Evolutionary conservation across 345 rosid species (phyloP).

Genomic region (Corymbia maculata): DNA sequence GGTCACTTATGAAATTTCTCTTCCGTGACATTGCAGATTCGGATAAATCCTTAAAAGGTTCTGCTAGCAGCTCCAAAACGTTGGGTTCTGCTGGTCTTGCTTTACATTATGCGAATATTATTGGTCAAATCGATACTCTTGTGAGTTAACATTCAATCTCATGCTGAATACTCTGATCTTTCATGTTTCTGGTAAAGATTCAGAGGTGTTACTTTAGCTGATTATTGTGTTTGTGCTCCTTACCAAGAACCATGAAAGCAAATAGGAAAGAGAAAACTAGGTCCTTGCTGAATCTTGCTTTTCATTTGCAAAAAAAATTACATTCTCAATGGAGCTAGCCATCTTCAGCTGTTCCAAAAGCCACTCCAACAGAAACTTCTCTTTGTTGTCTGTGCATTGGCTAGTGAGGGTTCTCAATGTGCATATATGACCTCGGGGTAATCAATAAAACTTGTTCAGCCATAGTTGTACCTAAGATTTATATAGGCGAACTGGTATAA

Average conservation of each 20-base stretch:
- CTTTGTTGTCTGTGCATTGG: neutral
- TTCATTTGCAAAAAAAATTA: neutral
- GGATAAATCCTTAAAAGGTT: constrained; percentile 7
- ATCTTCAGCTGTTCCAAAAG: neutral
- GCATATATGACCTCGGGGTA: neutral
- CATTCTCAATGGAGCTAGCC: neutral
- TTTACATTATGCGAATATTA: constrained; percentile 41
- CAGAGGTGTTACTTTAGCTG: neutral
- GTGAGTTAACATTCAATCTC: constrained; percentile 13
- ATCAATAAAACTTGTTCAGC: neutral
- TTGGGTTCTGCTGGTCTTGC: constrained; percentile 47
- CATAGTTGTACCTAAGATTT: neutral
- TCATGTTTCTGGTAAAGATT: neutral
- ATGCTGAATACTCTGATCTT: neutral
- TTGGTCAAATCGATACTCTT: constrained; percentile 38
- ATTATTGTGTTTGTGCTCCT: neutral
- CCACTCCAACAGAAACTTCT: neutral
- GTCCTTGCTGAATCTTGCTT: neutral
- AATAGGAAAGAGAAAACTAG: neutral
- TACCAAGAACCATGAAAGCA: neutral
- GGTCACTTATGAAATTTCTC: neutral
- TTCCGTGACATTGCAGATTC: constrained; percentile 39
- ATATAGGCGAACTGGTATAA: neutral
- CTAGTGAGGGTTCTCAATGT: neutral
- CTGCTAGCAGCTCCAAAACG: constrained; percentile 9